A percentile compares a stretch with the other conserved stretches of the same genome.
These are phyloP conservation scores for Aspergillus quadricinctus DNA, from an alignment of 2,329 filamentous ascomycete genomes.

Conservation along the genomic window DNA sequence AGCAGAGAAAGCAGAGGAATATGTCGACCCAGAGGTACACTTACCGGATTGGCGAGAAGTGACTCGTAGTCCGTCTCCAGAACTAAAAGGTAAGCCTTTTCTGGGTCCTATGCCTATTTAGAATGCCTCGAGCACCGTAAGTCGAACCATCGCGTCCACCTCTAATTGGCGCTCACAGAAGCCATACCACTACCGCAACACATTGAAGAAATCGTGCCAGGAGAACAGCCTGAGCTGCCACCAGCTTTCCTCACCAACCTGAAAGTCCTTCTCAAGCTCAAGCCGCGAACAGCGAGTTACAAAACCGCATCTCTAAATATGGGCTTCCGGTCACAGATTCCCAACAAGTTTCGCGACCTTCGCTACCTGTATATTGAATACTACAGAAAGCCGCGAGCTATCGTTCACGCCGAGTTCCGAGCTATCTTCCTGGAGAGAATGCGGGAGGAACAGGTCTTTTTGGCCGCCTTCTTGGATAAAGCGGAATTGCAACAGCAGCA, in stretches of 20 bases:
- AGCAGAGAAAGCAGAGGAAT: neutral
- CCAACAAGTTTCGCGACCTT: constrained; percentile 9
- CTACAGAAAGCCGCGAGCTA: constrained; percentile 16
- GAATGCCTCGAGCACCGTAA: neutral
- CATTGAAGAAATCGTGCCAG: neutral
- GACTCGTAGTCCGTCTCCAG: too few relatives aligned
- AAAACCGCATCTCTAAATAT: constrained; percentile 8
- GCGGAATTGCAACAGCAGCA: neutral
- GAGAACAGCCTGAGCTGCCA: constrained; percentile 6
- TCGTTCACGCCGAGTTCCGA: constrained; percentile 38
- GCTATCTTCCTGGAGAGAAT: constrained; percentile 32
- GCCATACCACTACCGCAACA: neutral
- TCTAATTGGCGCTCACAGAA: neutral
- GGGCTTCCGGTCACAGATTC: constrained; percentile 12
- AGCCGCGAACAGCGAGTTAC: constrained; percentile 2
- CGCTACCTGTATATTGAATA: constrained; percentile 14
- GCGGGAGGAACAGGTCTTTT: constrained; percentile 17
- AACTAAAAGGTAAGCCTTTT: neutral
- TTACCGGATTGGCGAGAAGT: neutral
- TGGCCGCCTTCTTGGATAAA: constrained; percentile 8
- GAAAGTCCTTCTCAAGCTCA: constrained; percentile 9
- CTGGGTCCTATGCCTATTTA: neutral
- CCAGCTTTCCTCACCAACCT: constrained; percentile 9
- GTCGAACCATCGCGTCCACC: neutral
- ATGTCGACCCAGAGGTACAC: neutral